Percentiles rank a stretch among this genome's conserved stretches.
These are phyloP conservation scores for Phytophthora syringae DNA, from an alignment of 352 stramenopile species.

Conservation along the genomic window DNA sequence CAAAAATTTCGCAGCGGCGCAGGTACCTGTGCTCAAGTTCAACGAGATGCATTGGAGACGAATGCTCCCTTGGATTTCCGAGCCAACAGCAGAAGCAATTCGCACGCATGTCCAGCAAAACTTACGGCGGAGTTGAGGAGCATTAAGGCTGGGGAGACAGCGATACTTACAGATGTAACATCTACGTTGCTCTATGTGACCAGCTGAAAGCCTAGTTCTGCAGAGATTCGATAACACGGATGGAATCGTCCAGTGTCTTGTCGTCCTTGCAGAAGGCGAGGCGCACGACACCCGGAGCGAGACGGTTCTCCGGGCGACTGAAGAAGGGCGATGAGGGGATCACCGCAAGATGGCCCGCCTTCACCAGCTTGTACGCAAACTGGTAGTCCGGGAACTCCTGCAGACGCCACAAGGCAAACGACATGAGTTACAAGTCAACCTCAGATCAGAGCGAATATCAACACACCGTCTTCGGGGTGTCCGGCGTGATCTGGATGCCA, in stretches of 20 bases:
- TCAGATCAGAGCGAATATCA: slow-evolving; percentile 3
- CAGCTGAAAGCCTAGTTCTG: slow-evolving; percentile 31
- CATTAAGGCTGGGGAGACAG: slow-evolving; percentile 9
- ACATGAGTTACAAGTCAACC: slow-evolving; percentile 5
- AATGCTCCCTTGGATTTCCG: slow-evolving; percentile 84
- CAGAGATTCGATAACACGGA: slow-evolving; percentile 75
- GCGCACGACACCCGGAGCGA: slow-evolving; percentile 82
- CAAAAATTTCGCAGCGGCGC: slow-evolving; percentile 58
- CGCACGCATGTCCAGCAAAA: slow-evolving; percentile 49
- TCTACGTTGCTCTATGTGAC: slow-evolving; percentile 27
- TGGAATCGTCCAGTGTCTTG: slow-evolving; percentile 90
- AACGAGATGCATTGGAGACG: slow-evolving; percentile 88
- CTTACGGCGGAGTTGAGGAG: slow-evolving; percentile 17
- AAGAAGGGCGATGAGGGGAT: slow-evolving; percentile 97
- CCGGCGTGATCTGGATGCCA: slow-evolving; percentile 51
- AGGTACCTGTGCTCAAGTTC: slow-evolving; percentile 82
- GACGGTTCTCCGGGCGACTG: slow-evolving; percentile 75
- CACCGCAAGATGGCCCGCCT: slow-evolving; percentile 90
- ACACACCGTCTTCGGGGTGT: slow-evolving; percentile 67
- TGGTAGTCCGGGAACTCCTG: slow-evolving; percentile 89
- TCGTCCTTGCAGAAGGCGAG: slow-evolving; percentile 98
- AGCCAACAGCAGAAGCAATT: slow-evolving; percentile 58
- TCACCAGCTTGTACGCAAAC: slow-evolving; percentile 91
- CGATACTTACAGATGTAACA: slow-evolving; percentile 20
- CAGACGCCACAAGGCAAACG: neutral